Conservation (phyloP, 805 yeast genomes). For the Saccharomycopsis guyanensis region DNA sequence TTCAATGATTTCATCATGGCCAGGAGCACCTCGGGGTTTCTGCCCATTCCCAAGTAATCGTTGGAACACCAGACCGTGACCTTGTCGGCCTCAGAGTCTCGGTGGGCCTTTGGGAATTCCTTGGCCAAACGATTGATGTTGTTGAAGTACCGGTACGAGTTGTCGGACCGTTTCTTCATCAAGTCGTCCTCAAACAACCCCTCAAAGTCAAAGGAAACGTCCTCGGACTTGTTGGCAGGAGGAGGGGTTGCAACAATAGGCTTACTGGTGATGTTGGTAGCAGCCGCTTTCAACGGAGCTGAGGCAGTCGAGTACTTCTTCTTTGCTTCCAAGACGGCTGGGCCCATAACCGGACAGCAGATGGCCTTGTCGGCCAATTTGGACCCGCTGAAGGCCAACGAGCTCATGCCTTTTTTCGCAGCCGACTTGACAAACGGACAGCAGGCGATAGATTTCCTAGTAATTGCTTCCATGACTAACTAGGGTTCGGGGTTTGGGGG, state of each 20-base stretch:
- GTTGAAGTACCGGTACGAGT: slow-evolving; percentile 92
- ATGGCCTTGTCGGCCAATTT: slow-evolving; percentile 50
- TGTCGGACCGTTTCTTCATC: slow-evolving; percentile 70
- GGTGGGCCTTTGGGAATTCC: slow-evolving; percentile 91
- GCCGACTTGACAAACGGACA: slow-evolving; percentile 74
- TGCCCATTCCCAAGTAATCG: slow-evolving; percentile 94
- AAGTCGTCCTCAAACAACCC: slow-evolving; percentile 64
- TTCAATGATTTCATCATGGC: slow-evolving; percentile 76
- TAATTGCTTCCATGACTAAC: slow-evolving; percentile 61
- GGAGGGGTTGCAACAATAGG: slow-evolving; percentile 27
- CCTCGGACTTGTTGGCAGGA: slow-evolving; percentile 37
- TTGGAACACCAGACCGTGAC: slow-evolving; percentile 99
- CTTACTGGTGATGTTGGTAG: slow-evolving; percentile 25
- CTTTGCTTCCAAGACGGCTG: slow-evolving; percentile 43
- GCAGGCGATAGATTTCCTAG: slow-evolving; percentile 65
- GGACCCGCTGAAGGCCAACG: slow-evolving; percentile 30
- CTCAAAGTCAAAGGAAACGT: slow-evolving; percentile 58
- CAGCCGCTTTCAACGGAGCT: slow-evolving; percentile 27
- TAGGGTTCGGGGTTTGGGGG: not conserved
- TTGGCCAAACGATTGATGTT: slow-evolving; percentile 92
- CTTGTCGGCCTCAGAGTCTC: slow-evolving; percentile 62
- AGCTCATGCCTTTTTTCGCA: slow-evolving; percentile 52
- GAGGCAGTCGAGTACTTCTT: slow-evolving; percentile 28
- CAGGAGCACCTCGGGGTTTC: slow-evolving; percentile 60
- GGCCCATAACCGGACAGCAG: slow-evolving; percentile 87